Conservation (phyloP, 495 filamentous ascomycete genomes). For the Talaromyces adpressus region DNA sequence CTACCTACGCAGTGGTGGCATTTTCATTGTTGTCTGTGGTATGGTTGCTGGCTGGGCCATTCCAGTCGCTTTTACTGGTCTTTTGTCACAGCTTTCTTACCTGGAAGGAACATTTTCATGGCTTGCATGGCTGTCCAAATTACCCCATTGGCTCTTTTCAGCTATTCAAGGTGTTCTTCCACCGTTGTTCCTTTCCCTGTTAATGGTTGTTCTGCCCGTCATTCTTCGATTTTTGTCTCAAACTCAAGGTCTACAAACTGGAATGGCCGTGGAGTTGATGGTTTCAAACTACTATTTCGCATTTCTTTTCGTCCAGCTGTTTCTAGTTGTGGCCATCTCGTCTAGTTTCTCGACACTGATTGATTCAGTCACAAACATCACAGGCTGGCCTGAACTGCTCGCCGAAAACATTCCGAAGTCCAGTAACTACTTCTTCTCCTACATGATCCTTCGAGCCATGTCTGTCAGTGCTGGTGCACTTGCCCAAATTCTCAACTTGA, state of each 20-base stretch:
- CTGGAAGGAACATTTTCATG: conserved; percentile 58
- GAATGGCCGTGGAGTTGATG: conserved; percentile 67
- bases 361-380: conserved; percentile 53
- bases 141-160: conserved; percentile 59
- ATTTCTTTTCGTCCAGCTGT: conserved; percentile 93
- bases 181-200: conserved; percentile 64
- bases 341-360: conserved; percentile 67
- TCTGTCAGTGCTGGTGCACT: conserved; percentile 84
- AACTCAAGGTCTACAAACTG: conserved; percentile 76
- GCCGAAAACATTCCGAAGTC: conserved; percentile 80
- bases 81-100: conserved; percentile 66
- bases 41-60: conserved; percentile 89
- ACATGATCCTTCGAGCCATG: conserved; percentile 92
- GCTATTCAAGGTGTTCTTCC: conserved; percentile 84
- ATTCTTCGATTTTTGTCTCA: conserved; percentile 67
- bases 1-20: conserved; percentile 64
- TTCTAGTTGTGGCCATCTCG: conserved; percentile 85
- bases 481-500: conserved; percentile 70
- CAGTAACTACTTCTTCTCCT: conserved; percentile 96
- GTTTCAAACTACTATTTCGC: conserved; percentile 92
- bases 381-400: conserved; percentile 57
- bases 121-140: conserved; percentile 60
- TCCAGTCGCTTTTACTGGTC: conserved; percentile 81
- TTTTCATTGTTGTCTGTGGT: conserved; percentile 58
- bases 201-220: conserved; percentile 75